A percentile compares a stretch with the other conserved stretches of the same genome.
These are phyloP conservation scores for Orbilia ellipsospora DNA, from an alignment of 2,329 filamentous ascomycete genomes.

Conservation along the genomic window DNA sequence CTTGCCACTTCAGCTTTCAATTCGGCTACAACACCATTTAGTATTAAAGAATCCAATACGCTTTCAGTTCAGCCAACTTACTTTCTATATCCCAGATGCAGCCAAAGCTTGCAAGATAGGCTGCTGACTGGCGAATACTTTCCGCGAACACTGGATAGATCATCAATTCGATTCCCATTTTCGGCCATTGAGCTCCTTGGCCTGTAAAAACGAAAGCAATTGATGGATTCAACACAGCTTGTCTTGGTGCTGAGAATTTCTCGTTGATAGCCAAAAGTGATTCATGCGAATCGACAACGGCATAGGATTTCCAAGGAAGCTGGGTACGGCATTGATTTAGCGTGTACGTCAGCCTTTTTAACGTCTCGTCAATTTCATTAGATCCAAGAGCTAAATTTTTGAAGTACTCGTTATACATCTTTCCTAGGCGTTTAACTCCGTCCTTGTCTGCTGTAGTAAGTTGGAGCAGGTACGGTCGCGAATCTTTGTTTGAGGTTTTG, in stretches of 20 bases:
- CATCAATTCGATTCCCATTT: constrained; percentile 62
- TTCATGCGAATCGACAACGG: background rate
- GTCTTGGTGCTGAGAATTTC: constrained; percentile 3
- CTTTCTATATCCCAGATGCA: constrained; percentile 32
- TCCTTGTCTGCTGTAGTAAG: constrained; percentile 16
- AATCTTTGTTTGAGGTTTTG: no score
- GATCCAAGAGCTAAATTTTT: background rate
- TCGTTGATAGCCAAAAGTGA: background rate
- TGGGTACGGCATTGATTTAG: constrained; percentile 9
- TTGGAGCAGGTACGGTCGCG: constrained; percentile 8
- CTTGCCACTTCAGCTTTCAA: background rate
- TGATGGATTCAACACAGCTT: background rate
- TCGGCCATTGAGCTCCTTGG: constrained; percentile 65
- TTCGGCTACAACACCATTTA: constrained; percentile 12
- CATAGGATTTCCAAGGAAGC: constrained; percentile 18
- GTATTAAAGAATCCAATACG: background rate
- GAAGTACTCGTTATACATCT: background rate
- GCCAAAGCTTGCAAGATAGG: constrained; percentile 20
- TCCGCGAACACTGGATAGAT: constrained; percentile 15
- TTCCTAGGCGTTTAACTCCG: constrained; percentile 5
- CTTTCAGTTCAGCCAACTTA: background rate
- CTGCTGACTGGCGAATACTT: constrained; percentile 13
- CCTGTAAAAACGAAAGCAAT: constrained; percentile 63
- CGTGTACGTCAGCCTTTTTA: background rate
- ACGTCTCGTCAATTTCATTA: background rate